Evolutionary conservation across 495 filamentous ascomycete species (phyloP).

Genomic region (Cercophora samala): DNA sequence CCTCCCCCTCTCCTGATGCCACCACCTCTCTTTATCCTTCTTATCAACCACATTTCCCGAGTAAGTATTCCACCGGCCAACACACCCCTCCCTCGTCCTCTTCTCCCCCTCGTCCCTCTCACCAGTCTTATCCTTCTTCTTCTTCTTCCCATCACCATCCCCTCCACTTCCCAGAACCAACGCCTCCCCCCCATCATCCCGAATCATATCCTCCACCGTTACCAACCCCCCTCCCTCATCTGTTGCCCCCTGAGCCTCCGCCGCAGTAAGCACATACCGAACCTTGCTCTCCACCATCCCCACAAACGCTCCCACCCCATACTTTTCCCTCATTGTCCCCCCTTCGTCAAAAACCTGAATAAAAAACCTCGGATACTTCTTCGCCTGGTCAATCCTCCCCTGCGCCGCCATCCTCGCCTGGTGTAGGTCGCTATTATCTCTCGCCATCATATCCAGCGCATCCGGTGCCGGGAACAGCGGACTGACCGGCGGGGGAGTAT

Average conservation of each 20-base stretch:
- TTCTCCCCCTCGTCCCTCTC: conserved; percentile 18
- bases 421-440: conserved; percentile 45
- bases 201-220: conserved; percentile 50
- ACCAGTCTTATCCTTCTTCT: conserved; percentile 22
- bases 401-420: conserved; percentile 55
- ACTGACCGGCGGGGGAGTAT: conserved; percentile 22
- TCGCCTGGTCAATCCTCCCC: conserved; percentile 53
- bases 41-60: conserved; percentile 37
- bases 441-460: conserved; percentile 24
- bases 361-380: conserved; percentile 48
- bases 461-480: conserved; percentile 42
- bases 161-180: conserved; percentile 21
- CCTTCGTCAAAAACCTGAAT: conserved; percentile 55
- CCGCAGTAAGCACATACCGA: conserved; percentile 56
- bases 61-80: conserved; percentile 54
- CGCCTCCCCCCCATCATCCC: conserved; percentile 43
- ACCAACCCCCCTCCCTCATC: conserved; percentile 55
- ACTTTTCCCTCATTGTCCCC: conserved; percentile 41
- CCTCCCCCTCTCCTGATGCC: conserved; percentile 48
- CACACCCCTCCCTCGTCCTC: conserved; percentile 46
- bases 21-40: conserved; percentile 49
- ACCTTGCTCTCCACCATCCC: conserved; percentile 56
- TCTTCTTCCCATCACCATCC: conserved; percentile 11
- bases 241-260: conserved; percentile 45
- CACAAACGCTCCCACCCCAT: conserved; percentile 55